Conservation (phyloP, 306 rosid genomes). For the Begonia fuchsioides region DNA sequence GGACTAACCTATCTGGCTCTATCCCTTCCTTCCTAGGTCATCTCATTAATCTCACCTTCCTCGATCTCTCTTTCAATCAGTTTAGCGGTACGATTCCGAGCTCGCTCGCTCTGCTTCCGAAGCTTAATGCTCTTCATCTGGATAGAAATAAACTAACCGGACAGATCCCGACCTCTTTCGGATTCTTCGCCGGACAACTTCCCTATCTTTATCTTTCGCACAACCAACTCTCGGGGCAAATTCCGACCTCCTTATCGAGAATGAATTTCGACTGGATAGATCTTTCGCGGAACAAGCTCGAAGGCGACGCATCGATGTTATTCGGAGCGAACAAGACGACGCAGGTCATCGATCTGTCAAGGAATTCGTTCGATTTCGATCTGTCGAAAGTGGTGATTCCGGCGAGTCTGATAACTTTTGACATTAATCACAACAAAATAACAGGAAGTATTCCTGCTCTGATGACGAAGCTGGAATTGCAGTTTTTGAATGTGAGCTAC, state of each 20-base stretch:
- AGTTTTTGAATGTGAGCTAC: conserved; percentile 46
- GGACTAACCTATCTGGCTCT: conserved; percentile 45
- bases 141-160: conserved; percentile 40
- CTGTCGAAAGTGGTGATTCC: conserved; percentile 28
- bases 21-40: conserved; percentile 44
- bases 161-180: conserved; percentile 27
- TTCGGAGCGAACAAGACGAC: conserved; percentile 35
- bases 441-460: conserved; percentile 31
- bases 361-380: conserved; percentile 44
- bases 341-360: conserved; percentile 27
- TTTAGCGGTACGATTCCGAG: conserved; percentile 39
- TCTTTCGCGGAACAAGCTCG: conserved; percentile 49
- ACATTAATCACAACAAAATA: conserved; percentile 45
- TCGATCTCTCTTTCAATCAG: conserved; percentile 40
- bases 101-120: conserved; percentile 38
- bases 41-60: conserved; percentile 25
- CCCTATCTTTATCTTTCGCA: conserved; percentile 22
- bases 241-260: conserved; percentile 33
- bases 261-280: conserved; percentile 15
- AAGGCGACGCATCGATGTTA: conserved; percentile 52
- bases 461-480: conserved; percentile 28
- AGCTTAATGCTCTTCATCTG: conserved; percentile 14
- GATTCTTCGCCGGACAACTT: conserved; percentile 13
- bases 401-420: conserved; percentile 28
- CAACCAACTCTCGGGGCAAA: conserved; percentile 35